Conservation (phyloP, 2,329 filamentous ascomycete genomes). For the Ophiostoma populinum region DNA sequence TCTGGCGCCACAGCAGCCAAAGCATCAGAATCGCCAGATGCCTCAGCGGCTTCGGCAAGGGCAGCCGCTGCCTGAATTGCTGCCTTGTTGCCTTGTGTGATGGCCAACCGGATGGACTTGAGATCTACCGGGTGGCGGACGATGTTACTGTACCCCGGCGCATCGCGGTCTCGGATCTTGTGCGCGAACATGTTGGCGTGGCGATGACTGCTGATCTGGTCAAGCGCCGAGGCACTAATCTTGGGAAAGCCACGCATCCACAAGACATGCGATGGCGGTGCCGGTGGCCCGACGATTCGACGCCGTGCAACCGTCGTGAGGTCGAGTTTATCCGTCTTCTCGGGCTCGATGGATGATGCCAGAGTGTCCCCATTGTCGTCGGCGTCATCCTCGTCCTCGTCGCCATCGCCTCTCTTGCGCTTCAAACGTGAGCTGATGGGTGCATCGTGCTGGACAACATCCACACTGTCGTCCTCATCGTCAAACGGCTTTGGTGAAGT, state of each 20-base stretch:
- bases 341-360: slow-evolving; percentile 1
- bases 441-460: slow-evolving; percentile 29
- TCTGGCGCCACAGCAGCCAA: slow-evolving; percentile 13
- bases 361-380: not conserved
- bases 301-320: slow-evolving; percentile 10
- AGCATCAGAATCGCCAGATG: not conserved
- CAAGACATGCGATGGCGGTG: slow-evolving; percentile 48
- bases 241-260: slow-evolving; percentile 62
- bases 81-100: slow-evolving; percentile 53
- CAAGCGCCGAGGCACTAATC: slow-evolving; percentile 54
- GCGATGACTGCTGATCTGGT: slow-evolving; percentile 60
- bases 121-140: slow-evolving; percentile 62
- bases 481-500: slow-evolving; percentile 36
- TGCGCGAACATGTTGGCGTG: slow-evolving; percentile 67
- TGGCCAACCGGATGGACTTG: slow-evolving; percentile 59
- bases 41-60: slow-evolving; percentile 40
- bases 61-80: slow-evolving; percentile 42
- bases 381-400: not conserved
- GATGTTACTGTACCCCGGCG: slow-evolving; percentile 57
- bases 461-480: slow-evolving; percentile 39
- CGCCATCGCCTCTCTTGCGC: slow-evolving; percentile 36
- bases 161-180: slow-evolving; percentile 56
- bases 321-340: slow-evolving; percentile 16
- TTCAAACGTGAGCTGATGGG: slow-evolving; percentile 22
- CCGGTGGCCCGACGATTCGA: slow-evolving; percentile 21